Evolutionary conservation across 257 asterid species (phyloP), one percentile per base, ranked within the genome.

Genomic region (Fraxinus americana): DNA sequence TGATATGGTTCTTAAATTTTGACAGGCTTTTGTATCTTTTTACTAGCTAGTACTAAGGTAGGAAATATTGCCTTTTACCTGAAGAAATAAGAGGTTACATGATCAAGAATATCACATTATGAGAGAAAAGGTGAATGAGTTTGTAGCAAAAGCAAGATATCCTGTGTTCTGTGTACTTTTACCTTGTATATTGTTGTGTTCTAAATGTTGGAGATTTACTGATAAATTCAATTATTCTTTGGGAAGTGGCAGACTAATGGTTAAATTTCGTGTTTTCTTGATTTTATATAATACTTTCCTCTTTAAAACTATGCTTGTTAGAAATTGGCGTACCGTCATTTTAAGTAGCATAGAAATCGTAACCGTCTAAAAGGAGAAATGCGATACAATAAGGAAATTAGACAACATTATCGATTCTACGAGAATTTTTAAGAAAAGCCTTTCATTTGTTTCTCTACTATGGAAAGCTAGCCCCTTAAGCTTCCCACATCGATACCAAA

Each of bases 51-150:
- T n/a, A 19, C 25, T 54, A 19, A 54, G 65, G 12, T 19, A n/a
- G 65, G 25, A 19, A 36, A n/a, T 81, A 38, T 79, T 57, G 75
- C 74, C 65, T 75, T 41, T 66, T 38, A 19, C 11, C 59, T 36
- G 17, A 27, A 41, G 77, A 76, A 72, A 8, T 30, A 27, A 29
- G 27, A 54, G 25, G 27, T 54, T 54, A 54, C 27, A 54, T 54
- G 6, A 54, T 19, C 25, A 54, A 54, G 65, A 48, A 54, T 54
- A 19, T 52, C 25, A 52, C 25, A 52, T 54, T 54, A 17, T 1
- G 25, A 52, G 23, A 52, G 63, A 19, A 52, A 52, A 52, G 1
- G 63, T n/a, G 25, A 54, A 19, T 54, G 65, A 54, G 65, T 54
- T 54, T 17, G 25, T 19, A 19, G 63, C 63, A 19, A 54, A 16